Percentiles rank a stretch among this genome's conserved stretches.
phyloP scores from a whole-genome alignment of 2,329 filamentous ascomycete species.

The Paraconiothyrium sp. region DNA sequence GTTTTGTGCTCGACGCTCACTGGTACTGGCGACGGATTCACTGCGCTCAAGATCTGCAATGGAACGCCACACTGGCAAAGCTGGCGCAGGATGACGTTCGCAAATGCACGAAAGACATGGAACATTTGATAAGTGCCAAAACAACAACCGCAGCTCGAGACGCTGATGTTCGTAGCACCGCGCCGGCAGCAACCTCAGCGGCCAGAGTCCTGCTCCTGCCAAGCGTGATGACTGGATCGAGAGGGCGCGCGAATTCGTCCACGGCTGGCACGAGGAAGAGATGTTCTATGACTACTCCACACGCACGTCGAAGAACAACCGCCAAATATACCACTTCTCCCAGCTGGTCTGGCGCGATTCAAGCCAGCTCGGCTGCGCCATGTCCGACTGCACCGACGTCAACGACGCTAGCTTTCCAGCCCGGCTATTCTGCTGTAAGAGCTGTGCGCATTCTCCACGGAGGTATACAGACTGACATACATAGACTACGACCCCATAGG shows the following conservation, averaged over 20 bases:
- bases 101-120: slow-evolving; percentile 34
- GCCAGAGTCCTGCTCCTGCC: slow-evolving; percentile 31
- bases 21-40: slow-evolving; percentile 49
- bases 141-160: neutral
- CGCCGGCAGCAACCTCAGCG: slow-evolving; percentile 47
- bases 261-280: slow-evolving; percentile 51
- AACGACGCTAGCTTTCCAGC: slow-evolving; percentile 31
- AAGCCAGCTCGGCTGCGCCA: slow-evolving; percentile 47
- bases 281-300: slow-evolving; percentile 46
- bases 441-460: neutral
- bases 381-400: slow-evolving; percentile 36
- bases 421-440: slow-evolving; percentile 51
- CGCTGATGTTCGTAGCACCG: slow-evolving; percentile 35
- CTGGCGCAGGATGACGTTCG: slow-evolving; percentile 40
- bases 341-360: slow-evolving; percentile 52
- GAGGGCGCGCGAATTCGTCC: slow-evolving; percentile 37
- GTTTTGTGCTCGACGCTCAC: slow-evolving; percentile 45
- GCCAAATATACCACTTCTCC: slow-evolving; percentile 49
- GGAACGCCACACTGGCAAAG: slow-evolving; percentile 31
- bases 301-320: slow-evolving; percentile 29
- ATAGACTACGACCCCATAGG: slow-evolving; percentile 45
- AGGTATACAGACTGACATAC: slow-evolving; percentile 18
- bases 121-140: slow-evolving; percentile 36
- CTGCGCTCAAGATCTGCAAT: slow-evolving; percentile 47
- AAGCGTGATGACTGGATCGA: slow-evolving; percentile 41